Conservation (phyloP, 371 early-diverging fungal genomes). For the Capillidium heterosporum region DNA sequence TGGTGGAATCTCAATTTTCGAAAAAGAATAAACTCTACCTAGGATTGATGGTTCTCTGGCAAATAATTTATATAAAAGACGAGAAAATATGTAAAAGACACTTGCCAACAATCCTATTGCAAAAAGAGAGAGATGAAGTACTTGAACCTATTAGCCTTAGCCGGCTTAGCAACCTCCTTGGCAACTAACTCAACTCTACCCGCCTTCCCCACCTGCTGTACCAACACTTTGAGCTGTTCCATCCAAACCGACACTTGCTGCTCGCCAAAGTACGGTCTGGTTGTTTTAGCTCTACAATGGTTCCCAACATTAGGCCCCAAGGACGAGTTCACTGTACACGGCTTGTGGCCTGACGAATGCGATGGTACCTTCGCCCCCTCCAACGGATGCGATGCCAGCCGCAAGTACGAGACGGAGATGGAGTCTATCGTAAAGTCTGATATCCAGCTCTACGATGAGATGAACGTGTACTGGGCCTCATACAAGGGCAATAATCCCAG, state of each 20-base stretch:
- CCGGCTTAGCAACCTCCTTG: background rate
- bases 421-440: background rate
- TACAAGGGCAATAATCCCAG: conserved; percentile 30
- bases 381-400: conserved; percentile 43
- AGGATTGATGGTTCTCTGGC: no score
- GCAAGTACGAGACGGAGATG: conserved; percentile 16
- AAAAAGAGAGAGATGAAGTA: no score
- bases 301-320: conserved; percentile 22
- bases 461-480: conserved; percentile 56
- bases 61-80: no score
- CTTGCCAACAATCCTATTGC: no score
- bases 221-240: conserved; percentile 6
- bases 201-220: background rate
- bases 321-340: conserved; percentile 45
- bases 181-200: background rate
- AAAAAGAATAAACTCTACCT: no score
- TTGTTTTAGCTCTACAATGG: conserved; percentile 37
- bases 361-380: conserved; percentile 32
- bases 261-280: conserved; percentile 40
- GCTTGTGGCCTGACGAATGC: conserved; percentile 62
- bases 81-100: no score
- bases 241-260: conserved; percentile 31
- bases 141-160: background rate
- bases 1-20: no score
- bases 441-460: conserved; percentile 20